phyloP scores from a whole-genome alignment of 1,284 basidiomycete species.

The Cryptococcus floricola region DNA sequence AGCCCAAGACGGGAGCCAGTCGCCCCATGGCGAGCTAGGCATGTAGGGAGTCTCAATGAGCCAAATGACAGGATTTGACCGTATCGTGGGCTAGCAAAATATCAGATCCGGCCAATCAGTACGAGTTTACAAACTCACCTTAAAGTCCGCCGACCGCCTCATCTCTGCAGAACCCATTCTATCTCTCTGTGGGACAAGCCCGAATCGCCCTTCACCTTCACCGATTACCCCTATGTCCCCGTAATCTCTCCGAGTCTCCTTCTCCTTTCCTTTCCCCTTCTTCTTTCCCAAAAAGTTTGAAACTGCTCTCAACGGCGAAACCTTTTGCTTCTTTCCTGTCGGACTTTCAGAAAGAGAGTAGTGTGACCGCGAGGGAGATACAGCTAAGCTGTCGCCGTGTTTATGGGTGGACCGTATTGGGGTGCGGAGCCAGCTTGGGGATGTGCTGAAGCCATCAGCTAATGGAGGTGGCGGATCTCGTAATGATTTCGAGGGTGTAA shows the following conservation, averaged over 20 bases:
- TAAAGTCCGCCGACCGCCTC: slow-evolving; percentile 16
- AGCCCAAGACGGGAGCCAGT: slow-evolving; percentile 41
- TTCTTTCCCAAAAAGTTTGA: slow-evolving; percentile 34
- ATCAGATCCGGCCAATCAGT: neutral
- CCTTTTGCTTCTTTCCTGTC: slow-evolving; percentile 20
- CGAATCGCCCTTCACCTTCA: slow-evolving; percentile 26
- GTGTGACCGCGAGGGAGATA: slow-evolving; percentile 26
- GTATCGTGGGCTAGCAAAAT: slow-evolving; percentile 19
- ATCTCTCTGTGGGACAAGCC: slow-evolving; percentile 34
- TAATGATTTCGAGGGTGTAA: neutral
- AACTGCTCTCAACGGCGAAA: slow-evolving; percentile 42
- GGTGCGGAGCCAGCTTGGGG: slow-evolving; percentile 13
- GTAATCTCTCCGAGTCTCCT: slow-evolving; percentile 19
- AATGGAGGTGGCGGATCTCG: too few relatives aligned
- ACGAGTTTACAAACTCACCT: slow-evolving; percentile 17
- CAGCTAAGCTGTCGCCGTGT: slow-evolving; percentile 16
- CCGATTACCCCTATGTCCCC: slow-evolving; percentile 20
- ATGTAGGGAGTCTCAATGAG: slow-evolving; percentile 36
- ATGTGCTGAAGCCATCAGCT: too few relatives aligned
- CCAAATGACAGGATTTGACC: slow-evolving; percentile 32
- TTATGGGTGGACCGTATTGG: slow-evolving; percentile 17
- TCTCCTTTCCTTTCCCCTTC: slow-evolving; percentile 33
- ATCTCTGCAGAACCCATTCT: slow-evolving; percentile 44
- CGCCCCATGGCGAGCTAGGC: slow-evolving; percentile 31
- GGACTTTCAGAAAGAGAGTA: slow-evolving; percentile 30